Evolutionary conservation across 139 green algal genomes (phyloP).

Genomic region (Auxenochlorella pyrenoidosa): DNA sequence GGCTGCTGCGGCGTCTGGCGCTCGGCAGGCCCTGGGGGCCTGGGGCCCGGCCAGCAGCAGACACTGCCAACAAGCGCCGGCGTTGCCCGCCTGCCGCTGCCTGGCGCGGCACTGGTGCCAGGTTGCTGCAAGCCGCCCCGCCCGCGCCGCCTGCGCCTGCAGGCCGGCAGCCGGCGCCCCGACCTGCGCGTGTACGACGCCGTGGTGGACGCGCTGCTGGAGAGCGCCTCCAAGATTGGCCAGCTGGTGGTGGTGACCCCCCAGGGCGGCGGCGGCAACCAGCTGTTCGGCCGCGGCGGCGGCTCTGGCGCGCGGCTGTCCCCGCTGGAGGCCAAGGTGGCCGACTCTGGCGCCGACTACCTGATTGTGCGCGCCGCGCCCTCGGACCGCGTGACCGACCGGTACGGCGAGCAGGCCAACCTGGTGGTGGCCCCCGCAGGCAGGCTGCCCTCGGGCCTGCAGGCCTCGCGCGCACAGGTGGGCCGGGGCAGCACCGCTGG

Average conservation of each 20-base stretch:
- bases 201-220: conserved; percentile 18
- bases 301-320: conserved; percentile 3
- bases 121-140: neutral
- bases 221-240: conserved; percentile 7
- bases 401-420: conserved; percentile 29
- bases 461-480: conserved; percentile 20
- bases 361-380: conserved; percentile 26
- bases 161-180: conserved; percentile 24
- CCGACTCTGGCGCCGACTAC: conserved; percentile 10
- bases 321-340: conserved; percentile 21
- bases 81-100: neutral
- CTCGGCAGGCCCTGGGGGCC: neutral
- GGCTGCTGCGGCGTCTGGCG: too few species aligned
- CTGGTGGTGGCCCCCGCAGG: conserved; percentile 15
- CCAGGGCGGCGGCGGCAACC: neutral
- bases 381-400: conserved; percentile 25
- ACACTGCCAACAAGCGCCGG: neutral
- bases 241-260: conserved; percentile 36
- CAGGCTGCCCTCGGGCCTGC: conserved; percentile 5
- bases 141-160: neutral
- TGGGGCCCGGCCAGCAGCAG: neutral
- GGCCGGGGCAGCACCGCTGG: neutral
- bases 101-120: neutral
- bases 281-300: conserved; percentile 21
- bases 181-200: conserved; percentile 29